Evolutionary conservation across 2,329 filamentous ascomycete species (phyloP).

Genomic region (Cytospora schulzeri): DNA sequence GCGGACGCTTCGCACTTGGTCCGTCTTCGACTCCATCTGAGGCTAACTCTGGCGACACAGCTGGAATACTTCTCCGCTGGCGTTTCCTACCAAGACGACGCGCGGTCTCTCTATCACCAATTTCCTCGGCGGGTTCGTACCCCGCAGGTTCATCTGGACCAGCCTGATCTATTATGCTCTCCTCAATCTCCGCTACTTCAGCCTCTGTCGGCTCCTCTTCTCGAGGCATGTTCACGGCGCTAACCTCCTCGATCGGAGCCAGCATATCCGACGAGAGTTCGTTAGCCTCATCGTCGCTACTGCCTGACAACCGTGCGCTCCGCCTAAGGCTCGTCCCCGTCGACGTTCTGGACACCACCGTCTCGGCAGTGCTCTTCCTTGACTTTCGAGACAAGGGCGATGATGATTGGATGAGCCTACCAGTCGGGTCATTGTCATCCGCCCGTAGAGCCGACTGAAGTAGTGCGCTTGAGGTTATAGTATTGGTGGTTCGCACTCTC

Average conservation of each 20-base stretch:
- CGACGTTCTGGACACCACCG: constrained; percentile 37
- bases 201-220: constrained; percentile 8
- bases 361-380: constrained; percentile 38
- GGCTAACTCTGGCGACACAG: constrained; percentile 47
- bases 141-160: constrained; percentile 23
- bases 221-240: not conserved
- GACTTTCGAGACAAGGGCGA: constrained; percentile 50
- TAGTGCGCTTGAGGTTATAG: constrained; percentile 44
- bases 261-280: constrained; percentile 35
- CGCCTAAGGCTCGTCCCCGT: constrained; percentile 32
- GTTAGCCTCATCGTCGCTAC: constrained; percentile 31
- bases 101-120: constrained; percentile 48
- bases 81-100: constrained; percentile 47
- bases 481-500: constrained; percentile 40
- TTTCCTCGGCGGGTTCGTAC: constrained; percentile 46
- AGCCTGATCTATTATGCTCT: constrained; percentile 31
- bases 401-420: constrained; percentile 38
- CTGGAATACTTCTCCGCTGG: constrained; percentile 40
- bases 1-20: constrained; percentile 42
- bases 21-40: constrained; percentile 40
- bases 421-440: constrained; percentile 34
- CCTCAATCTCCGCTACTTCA: constrained; percentile 5
- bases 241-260: not conserved
- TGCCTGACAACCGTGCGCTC: constrained; percentile 17
- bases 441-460: constrained; percentile 41